A percentile compares a stretch with the other conserved stretches of the same genome.
Evolutionary conservation across 495 filamentous ascomycete genomes (phyloP).

Genomic region (Aspergillus homomorphus): DNA sequence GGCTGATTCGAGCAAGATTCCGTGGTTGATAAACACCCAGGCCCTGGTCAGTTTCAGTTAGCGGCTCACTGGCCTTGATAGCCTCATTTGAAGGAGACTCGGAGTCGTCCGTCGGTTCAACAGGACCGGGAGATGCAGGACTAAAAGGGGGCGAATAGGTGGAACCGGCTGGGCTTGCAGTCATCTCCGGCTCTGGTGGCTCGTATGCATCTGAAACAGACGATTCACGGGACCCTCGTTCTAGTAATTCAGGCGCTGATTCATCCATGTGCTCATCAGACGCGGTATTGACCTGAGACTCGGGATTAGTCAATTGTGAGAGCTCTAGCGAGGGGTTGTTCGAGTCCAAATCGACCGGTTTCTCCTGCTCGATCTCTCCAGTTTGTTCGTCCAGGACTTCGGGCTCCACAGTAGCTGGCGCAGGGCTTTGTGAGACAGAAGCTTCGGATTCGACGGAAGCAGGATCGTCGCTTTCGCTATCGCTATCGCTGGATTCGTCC

Average conservation of each 20-base stretch:
- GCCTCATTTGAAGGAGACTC: constrained; percentile 19
- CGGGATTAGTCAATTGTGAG: background rate
- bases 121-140: constrained; percentile 26
- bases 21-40: constrained; percentile 17
- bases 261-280: constrained; percentile 10
- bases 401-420: background rate
- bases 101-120: constrained; percentile 20
- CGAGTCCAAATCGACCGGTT: background rate
- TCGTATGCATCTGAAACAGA: constrained; percentile 55
- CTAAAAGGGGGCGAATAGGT: constrained; percentile 40
- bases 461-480: constrained; percentile 12
- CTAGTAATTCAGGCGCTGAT: constrained; percentile 10
- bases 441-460: background rate
- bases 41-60: constrained; percentile 33
- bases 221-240: constrained; percentile 27
- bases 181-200: constrained; percentile 50
- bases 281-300: constrained; percentile 6
- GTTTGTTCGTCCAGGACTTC: background rate
- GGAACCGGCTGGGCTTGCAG: constrained; percentile 29
- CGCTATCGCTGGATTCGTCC: constrained; percentile 39
- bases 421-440: constrained; percentile 13
- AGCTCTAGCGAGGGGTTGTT: constrained; percentile 9
- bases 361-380: constrained; percentile 4
- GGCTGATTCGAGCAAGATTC: constrained; percentile 16
- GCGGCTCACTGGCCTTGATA: constrained; percentile 27